Evolutionary conservation across 768 basidiomycete genomes (phyloP).

Genomic region (Pulveroboletus frians): DNA sequence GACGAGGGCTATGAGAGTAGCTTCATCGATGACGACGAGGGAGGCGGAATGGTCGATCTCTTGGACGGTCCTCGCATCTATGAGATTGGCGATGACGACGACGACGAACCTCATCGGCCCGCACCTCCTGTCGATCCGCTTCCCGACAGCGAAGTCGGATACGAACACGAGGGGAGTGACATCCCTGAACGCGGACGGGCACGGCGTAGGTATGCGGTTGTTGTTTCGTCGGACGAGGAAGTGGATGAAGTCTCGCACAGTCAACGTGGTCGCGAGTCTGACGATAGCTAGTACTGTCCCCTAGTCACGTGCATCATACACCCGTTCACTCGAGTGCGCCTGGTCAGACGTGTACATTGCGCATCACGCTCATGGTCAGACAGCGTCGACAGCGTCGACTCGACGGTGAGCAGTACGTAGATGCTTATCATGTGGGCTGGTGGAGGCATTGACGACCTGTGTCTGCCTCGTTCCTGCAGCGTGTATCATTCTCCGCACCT

Average conservation of each 20-base stretch:
- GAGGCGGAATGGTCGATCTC: not conserved
- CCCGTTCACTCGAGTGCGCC: too few species aligned
- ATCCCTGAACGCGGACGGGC: not conserved
- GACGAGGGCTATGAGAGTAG: constrained; percentile 47
- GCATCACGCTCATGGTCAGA: too few species aligned
- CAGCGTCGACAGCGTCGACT: too few species aligned
- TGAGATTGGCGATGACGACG: constrained; percentile 18
- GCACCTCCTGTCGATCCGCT: not conserved
- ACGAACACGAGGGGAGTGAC: not conserved
- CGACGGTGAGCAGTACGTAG: too few species aligned
- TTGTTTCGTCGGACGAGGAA: constrained; percentile 21
- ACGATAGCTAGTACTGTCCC: too few species aligned
- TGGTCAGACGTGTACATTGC: too few species aligned
- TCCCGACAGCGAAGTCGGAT: constrained; percentile 14
- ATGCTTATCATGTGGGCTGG: constrained; percentile 7
- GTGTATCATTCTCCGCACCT: constrained; percentile 21
- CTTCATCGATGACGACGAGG: constrained; percentile 50
- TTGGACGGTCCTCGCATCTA: constrained; percentile 19
- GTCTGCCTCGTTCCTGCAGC: constrained; percentile 22
- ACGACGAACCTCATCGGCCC: constrained; percentile 4
- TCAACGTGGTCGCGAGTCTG: constrained; percentile 10
- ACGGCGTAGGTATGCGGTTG: not conserved
- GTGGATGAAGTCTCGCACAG: not conserved
- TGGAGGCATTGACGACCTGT: constrained; percentile 2
- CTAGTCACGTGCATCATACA: too few species aligned